Evolutionary conservation across 805 yeast species (phyloP).

Genomic region (Metschnikowia lochheadii): DNA sequence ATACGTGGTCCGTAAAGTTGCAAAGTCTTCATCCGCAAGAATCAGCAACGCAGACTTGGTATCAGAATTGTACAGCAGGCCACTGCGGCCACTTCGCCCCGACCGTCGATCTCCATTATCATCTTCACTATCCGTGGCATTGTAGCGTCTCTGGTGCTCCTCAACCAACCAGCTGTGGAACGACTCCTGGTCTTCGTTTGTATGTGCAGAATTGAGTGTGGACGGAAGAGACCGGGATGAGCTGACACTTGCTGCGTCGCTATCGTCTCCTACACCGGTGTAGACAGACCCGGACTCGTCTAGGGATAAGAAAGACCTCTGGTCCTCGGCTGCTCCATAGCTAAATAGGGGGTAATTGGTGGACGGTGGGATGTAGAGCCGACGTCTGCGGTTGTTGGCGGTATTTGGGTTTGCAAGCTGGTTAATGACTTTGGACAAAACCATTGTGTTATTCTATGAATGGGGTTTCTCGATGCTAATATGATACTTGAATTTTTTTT

Average conservation of each 20-base stretch:
- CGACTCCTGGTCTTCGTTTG: slow-evolving; percentile 35
- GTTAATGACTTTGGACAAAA: slow-evolving; percentile 37
- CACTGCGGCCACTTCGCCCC: slow-evolving; percentile 1
- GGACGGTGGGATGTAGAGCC: slow-evolving; percentile 42
- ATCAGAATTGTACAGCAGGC: slow-evolving; percentile 4
- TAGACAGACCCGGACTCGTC: slow-evolving; percentile 34
- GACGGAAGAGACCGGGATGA: slow-evolving; percentile 41
- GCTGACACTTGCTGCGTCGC: slow-evolving; percentile 40
- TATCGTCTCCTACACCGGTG: slow-evolving; percentile 18
- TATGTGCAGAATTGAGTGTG: slow-evolving; percentile 33
- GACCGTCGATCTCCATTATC: slow-evolving; percentile 5
- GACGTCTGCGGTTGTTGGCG: slow-evolving; percentile 32
- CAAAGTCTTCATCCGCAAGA: slow-evolving; percentile 29
- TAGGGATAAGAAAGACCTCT: slow-evolving; percentile 39
- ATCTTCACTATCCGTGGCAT: slow-evolving; percentile 20
- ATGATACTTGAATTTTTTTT: too few species aligned
- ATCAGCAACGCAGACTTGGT: slow-evolving; percentile 10
- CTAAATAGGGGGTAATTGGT: slow-evolving; percentile 40
- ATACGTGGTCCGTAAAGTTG: slow-evolving; percentile 25
- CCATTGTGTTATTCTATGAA: slow-evolving; percentile 23
- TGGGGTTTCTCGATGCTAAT: too few species aligned
- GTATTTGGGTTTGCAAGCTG: slow-evolving; percentile 39
- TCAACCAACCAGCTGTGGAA: slow-evolving; percentile 43
- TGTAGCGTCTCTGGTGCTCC: slow-evolving; percentile 37
- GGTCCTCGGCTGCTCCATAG: slow-evolving; percentile 43